Base-by-base conservation (phyloP, 176 grass and related monocot species). In the Aegilops longissima region DNA sequence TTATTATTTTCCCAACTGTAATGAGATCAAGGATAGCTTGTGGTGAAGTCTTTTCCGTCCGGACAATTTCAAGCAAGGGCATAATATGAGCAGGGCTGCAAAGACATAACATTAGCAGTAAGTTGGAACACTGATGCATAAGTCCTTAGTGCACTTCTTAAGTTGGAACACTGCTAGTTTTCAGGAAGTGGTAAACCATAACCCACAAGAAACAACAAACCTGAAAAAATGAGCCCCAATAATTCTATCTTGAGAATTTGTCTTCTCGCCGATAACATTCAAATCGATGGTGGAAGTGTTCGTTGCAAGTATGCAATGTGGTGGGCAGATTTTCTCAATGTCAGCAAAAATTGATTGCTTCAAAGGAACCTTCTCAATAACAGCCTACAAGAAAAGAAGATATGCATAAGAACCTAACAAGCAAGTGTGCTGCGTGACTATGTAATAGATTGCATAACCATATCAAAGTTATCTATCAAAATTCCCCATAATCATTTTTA, bases 291-390 rank as follows among this genome's bases (percentile, higher is more conserved):
- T 99, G 59, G 97, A 99, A 44, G 97, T 99, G 87, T 99, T 99
- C 40, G 90, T 89, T 73, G 97, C 97, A 86, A 99, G 89, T 88
- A 99, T 96, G 89, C 97, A 99, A 88, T 96, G 94, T 69, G 80
- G 51, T 12, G 94, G 97, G 69, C 94, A 99, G 20, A 88, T 29
- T 79, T 85, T 94, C 83, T 99, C 97, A 61, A 99, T 82, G 80
- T 99, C 97, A 91, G 92, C 67, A 94, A 99, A 99, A 87, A 99
- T 99, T 66, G 92, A 93, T 84, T 99, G 97, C 87, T 99, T 99
- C 86, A 99, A 89, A 62, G 94, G 85, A 86, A 99, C 35, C 80
- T 99, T 99, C 87, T 99, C 97, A 59, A 99, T 93, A 80, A 99
- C 97, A 84, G 97, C 97, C 97, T 99, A 83, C 71, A 90, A 62